A percentile compares a stretch with the other conserved stretches of the same genome.
These are phyloP conservation scores for Amborella trichopoda DNA, from an alignment of 164 flowering plant species.

Conservation along the genomic window DNA sequence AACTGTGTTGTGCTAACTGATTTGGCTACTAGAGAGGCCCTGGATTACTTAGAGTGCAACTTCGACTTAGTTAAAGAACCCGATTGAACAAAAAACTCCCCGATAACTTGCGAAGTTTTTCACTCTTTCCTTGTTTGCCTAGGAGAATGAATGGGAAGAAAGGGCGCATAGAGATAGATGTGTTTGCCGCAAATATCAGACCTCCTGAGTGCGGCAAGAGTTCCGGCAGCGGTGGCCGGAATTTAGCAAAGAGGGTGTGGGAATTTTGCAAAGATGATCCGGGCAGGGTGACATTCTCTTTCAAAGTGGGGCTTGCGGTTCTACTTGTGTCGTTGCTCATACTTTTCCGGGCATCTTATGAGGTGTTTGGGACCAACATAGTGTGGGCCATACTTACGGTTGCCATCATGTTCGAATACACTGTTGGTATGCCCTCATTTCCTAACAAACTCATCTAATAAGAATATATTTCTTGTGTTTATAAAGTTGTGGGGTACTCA, in stretches of 20 bases:
- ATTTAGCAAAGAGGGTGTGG: slow-evolving; percentile 35
- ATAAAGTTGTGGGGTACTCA: too few species aligned
- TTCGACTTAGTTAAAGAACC: too few species aligned
- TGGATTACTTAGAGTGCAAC: too few species aligned
- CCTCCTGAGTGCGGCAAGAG: slow-evolving; percentile 7
- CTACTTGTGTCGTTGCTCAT: slow-evolving; percentile 67
- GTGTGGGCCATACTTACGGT: slow-evolving; percentile 90
- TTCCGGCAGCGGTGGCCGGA: slow-evolving; percentile 8
- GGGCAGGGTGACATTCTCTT: slow-evolving; percentile 52
- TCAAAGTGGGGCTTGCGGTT: slow-evolving; percentile 75
- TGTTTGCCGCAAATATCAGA: not conserved
- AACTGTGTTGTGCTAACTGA: not conserved
- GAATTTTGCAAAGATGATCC: slow-evolving; percentile 49
- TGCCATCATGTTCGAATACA: slow-evolving; percentile 85
- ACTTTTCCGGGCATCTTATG: slow-evolving; percentile 54
- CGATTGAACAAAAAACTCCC: too few species aligned
- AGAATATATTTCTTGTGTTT: too few species aligned
- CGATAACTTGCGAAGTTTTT: too few species aligned
- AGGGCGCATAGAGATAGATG: slow-evolving; percentile 21
- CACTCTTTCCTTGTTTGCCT: too few species aligned
- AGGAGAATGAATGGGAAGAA: slow-evolving; percentile 64
- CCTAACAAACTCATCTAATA: too few species aligned
- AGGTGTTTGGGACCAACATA: slow-evolving; percentile 62
- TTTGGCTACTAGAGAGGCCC: too few species aligned
- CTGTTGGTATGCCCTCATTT: slow-evolving; percentile 93